Conservation (phyloP, 495 filamentous ascomycete genomes). For the Mytilinidion resinicola region DNA sequence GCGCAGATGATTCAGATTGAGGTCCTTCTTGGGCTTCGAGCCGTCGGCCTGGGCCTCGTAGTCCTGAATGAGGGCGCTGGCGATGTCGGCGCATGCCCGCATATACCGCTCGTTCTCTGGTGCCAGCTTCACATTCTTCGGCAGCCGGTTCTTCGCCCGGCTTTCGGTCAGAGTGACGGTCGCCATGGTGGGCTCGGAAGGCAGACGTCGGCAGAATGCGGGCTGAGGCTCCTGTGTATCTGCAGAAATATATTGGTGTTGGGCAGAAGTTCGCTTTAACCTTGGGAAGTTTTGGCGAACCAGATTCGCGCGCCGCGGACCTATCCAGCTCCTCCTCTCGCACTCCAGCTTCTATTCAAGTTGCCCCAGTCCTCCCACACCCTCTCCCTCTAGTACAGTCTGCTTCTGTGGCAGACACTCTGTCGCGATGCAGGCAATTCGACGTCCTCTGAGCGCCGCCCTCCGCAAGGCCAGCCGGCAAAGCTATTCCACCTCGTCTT, state of each 20-base stretch:
- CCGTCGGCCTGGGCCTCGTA: slow-evolving; percentile 71
- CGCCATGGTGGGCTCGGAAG: slow-evolving; percentile 45
- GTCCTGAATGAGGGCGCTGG: slow-evolving; percentile 85
- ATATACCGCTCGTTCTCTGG: slow-evolving; percentile 92
- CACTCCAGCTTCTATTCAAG: slow-evolving; percentile 4
- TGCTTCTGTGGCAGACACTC: slow-evolving; percentile 18
- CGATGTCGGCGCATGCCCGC: slow-evolving; percentile 90
- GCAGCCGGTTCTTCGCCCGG: slow-evolving; percentile 45
- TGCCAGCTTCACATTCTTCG: slow-evolving; percentile 67
- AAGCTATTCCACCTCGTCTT: slow-evolving; percentile 59
- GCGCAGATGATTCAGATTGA: slow-evolving; percentile 88
- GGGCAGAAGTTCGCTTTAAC: no score
- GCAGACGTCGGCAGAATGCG: background rate
- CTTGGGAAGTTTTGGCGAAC: background rate
- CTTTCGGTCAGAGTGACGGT: slow-evolving; percentile 53
- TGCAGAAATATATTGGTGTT: background rate
- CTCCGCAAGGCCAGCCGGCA: slow-evolving; percentile 45
- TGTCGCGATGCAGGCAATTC: slow-evolving; percentile 38
- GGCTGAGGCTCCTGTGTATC: background rate
- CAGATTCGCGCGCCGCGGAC: background rate
- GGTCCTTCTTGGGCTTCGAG: slow-evolving; percentile 65
- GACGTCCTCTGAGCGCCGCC: slow-evolving; percentile 34
- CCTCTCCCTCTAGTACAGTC: slow-evolving; percentile 1
- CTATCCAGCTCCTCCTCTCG: slow-evolving; percentile 5
- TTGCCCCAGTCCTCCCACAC: slow-evolving; percentile 1